A percentile compares a stretch with the other conserved stretches of the same genome.
Conservation (phyloP, 805 yeast genomes). For the Henningerozyma blattae region DNA sequence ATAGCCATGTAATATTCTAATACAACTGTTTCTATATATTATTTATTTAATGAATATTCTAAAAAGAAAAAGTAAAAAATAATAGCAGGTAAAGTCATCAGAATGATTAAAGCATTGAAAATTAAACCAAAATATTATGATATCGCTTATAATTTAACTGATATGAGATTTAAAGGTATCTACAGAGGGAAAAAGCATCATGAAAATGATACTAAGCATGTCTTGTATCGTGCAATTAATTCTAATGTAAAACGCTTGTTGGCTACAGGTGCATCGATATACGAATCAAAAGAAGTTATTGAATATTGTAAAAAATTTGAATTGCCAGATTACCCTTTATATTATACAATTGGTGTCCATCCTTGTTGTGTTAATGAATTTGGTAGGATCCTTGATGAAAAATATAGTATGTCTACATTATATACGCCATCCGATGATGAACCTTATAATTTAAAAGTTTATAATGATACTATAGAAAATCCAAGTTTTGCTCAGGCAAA, state of each 20-base stretch:
- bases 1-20: no score
- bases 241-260: slow-evolving; percentile 60
- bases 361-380: slow-evolving; percentile 74
- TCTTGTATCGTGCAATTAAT: slow-evolving; percentile 53
- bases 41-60: no score
- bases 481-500: slow-evolving; percentile 5
- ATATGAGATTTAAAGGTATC: slow-evolving; percentile 72
- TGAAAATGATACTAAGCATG: slow-evolving; percentile 48
- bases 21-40: no score
- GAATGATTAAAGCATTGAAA: no score
- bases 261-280: slow-evolving; percentile 71
- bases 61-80: no score
- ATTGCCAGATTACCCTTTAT: slow-evolving; percentile 20
- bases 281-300: no score
- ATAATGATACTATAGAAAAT: slow-evolving; percentile 3
- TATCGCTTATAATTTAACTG: slow-evolving; percentile 72
- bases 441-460: slow-evolving; percentile 7
- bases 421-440: slow-evolving; percentile 18
- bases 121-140: no score
- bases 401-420: slow-evolving; percentile 18
- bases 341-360: slow-evolving; percentile 85
- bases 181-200: slow-evolving; percentile 67
- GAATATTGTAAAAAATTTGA: no score
- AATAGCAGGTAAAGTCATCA: no score
- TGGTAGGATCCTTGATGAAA: slow-evolving; percentile 9